These are phyloP conservation scores for Rosa lucieae DNA, from an alignment of 306 rosid genomes.

Conservation along the genomic window DNA sequence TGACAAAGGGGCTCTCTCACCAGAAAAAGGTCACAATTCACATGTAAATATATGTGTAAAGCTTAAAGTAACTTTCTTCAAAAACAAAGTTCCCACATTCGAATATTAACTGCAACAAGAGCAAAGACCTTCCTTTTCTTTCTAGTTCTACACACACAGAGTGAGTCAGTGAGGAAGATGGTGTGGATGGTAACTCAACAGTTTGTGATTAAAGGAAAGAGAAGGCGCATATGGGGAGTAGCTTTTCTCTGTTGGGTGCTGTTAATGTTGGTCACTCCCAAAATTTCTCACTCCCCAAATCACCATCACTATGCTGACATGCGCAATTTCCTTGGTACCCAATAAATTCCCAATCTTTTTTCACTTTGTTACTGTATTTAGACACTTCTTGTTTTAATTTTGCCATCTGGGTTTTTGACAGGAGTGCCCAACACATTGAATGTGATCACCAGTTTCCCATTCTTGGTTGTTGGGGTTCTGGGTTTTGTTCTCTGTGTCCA, in stretches of 20 bases:
- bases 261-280: slow-evolving; percentile 45
- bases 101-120: slow-evolving; percentile 3
- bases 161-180: slow-evolving; percentile 29
- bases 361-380: neutral
- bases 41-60: neutral
- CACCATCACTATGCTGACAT: slow-evolving; percentile 53
- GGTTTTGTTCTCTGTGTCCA: slow-evolving; percentile 57
- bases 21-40: neutral
- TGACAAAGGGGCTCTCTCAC: neutral
- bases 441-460: slow-evolving; percentile 69
- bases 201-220: slow-evolving; percentile 35
- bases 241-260: slow-evolving; percentile 39
- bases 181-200: slow-evolving; percentile 43
- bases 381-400: slow-evolving; percentile 12
- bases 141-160: neutral
- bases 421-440: slow-evolving; percentile 74
- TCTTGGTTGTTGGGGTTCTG: slow-evolving; percentile 66
- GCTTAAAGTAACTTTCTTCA: neutral
- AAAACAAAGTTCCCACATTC: neutral
- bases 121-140: neutral
- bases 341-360: neutral
- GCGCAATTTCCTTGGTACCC: slow-evolving; percentile 67
- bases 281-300: slow-evolving; percentile 49
- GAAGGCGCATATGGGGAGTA: slow-evolving; percentile 35
- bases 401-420: slow-evolving; percentile 35